Evolutionary conservation across 352 stramenopile genomes (phyloP).

Genomic region (Pythium scleroteichum): DNA sequence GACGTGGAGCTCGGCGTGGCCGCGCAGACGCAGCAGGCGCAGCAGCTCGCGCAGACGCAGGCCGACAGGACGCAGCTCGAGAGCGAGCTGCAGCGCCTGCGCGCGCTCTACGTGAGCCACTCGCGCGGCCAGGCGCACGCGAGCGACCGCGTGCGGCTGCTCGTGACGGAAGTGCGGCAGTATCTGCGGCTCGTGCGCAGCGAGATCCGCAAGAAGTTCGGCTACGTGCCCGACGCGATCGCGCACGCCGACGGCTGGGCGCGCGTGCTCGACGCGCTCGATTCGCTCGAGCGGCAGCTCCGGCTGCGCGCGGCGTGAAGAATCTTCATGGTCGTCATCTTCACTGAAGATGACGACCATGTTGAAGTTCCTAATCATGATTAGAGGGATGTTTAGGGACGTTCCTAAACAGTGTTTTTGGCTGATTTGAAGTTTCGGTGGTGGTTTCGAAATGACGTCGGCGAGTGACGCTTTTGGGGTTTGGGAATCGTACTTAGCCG

Average conservation of each 20-base stretch:
- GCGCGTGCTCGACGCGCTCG: slow-evolving; percentile 57
- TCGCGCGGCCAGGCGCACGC: slow-evolving; percentile 38
- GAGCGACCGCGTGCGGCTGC: slow-evolving; percentile 46
- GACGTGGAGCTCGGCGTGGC: slow-evolving; percentile 27
- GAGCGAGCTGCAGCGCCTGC: slow-evolving; percentile 20
- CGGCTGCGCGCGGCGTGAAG: slow-evolving; percentile 17
- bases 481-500: neutral
- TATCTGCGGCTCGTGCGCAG: slow-evolving; percentile 64
- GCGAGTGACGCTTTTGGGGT: neutral
- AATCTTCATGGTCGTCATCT: neutral
- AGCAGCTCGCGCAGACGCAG: slow-evolving; percentile 17
- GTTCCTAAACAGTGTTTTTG: neutral
- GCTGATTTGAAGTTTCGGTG: neutral
- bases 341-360: neutral
- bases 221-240: slow-evolving; percentile 78
- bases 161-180: slow-evolving; percentile 62
- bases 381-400: neutral
- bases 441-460: neutral
- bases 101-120: slow-evolving; percentile 20
- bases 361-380: slow-evolving; percentile 8
- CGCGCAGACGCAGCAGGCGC: slow-evolving; percentile 32
- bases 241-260: slow-evolving; percentile 60
- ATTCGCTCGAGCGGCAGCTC: slow-evolving; percentile 46
- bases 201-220: slow-evolving; percentile 83
- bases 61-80: slow-evolving; percentile 28